phyloP scores from a whole-genome alignment of 257 asterid species.

The Primulina tabacum region DNA sequence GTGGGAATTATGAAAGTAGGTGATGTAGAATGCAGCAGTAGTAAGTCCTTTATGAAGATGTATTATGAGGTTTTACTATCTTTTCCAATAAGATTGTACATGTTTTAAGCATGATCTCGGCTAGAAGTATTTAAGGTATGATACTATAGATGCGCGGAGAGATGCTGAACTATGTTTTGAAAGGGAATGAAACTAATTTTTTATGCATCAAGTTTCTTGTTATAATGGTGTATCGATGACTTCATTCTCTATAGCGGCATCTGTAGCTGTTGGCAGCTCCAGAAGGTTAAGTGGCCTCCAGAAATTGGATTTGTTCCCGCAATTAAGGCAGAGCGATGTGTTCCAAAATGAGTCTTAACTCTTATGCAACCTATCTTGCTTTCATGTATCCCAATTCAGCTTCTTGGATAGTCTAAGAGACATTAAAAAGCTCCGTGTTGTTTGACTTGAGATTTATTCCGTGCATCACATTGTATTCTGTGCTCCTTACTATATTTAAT shows the following conservation, averaged over 20 bases:
- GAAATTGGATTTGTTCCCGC: not conserved
- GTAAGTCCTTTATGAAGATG: slow-evolving; percentile 8
- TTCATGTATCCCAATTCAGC: not conserved
- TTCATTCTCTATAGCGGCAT: not conserved
- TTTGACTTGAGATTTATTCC: not conserved
- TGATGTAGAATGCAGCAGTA: slow-evolving; percentile 13
- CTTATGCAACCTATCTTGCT: not conserved
- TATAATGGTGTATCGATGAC: slow-evolving; percentile 2
- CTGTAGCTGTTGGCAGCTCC: slow-evolving; percentile 4
- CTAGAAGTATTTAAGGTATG: slow-evolving; percentile 5
- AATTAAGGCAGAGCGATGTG: not conserved
- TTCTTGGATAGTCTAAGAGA: slow-evolving; percentile 3
- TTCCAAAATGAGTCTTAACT: slow-evolving; percentile 1
- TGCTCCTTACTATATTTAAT: slow-evolving; percentile 3
- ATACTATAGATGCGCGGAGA: slow-evolving; percentile 9
- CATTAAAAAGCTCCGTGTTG: slow-evolving; percentile 3
- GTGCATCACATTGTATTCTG: not conserved
- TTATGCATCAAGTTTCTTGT: slow-evolving; percentile 2
- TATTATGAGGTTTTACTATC: not conserved
- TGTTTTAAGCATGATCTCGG: slow-evolving; percentile 5
- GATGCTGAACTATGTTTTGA: slow-evolving; percentile 10
- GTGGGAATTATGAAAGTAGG: slow-evolving; percentile 4
- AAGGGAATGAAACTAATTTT: slow-evolving; percentile 11
- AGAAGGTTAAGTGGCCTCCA: slow-evolving; percentile 18
- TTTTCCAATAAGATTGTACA: slow-evolving; percentile 4